A percentile compares a stretch with the other conserved stretches of the same genome.
Evolutionary conservation across 768 basidiomycete genomes (phyloP).

Genomic region (Hypholoma fasciculare): DNA sequence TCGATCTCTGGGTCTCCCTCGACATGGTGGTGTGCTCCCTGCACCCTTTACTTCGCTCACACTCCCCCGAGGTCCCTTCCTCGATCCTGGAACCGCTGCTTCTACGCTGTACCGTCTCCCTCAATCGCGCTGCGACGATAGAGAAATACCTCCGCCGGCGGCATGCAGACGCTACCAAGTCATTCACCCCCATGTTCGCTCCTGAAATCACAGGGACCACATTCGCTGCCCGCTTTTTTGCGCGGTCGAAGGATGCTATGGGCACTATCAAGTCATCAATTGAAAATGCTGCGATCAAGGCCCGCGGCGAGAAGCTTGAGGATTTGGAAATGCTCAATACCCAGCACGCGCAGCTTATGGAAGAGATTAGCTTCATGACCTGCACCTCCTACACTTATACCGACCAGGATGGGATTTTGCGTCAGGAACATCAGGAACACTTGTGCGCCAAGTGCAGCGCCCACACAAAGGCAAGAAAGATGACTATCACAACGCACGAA

Average conservation of each 20-base stretch:
- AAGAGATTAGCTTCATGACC: background rate
- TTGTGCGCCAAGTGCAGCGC: slow-evolving; percentile 28
- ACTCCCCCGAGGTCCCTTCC: slow-evolving; percentile 44
- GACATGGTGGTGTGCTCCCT: slow-evolving; percentile 35
- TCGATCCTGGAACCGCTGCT: slow-evolving; percentile 41
- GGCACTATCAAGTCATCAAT: slow-evolving; percentile 23
- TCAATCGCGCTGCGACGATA: slow-evolving; percentile 26
- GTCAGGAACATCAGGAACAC: background rate
- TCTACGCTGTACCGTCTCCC: slow-evolving; percentile 27
- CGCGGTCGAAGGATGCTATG: slow-evolving; percentile 15
- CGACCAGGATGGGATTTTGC: background rate
- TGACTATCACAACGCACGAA: slow-evolving; percentile 37
- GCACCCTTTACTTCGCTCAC: slow-evolving; percentile 39
- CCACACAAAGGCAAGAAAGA: background rate
- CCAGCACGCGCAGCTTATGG: slow-evolving; percentile 17
- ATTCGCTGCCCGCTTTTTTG: slow-evolving; percentile 38
- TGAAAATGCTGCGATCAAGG: slow-evolving; percentile 19
- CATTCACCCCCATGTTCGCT: slow-evolving; percentile 34
- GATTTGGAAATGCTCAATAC: slow-evolving; percentile 26
- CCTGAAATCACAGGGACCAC: slow-evolving; percentile 8
- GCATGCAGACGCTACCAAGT: slow-evolving; percentile 10
- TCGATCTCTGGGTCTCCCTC: slow-evolving; percentile 50
- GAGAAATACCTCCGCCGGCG: slow-evolving; percentile 32
- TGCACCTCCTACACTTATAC: slow-evolving; percentile 9
- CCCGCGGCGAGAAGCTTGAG: slow-evolving; percentile 17